Conservation (phyloP, 2,329 filamentous ascomycete species). For the Fusarium domesticum region DNA sequence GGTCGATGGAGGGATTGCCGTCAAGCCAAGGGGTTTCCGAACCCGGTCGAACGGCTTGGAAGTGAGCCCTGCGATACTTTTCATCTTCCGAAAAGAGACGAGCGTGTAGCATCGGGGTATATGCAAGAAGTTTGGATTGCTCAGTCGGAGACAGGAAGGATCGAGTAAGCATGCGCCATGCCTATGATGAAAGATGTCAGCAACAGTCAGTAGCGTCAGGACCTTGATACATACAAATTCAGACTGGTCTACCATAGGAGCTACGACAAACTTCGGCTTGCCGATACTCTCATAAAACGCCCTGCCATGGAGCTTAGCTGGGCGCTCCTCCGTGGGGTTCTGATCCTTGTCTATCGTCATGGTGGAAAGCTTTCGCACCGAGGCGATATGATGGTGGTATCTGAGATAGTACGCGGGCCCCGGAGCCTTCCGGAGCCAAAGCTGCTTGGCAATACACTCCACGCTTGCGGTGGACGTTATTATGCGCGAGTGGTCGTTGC, state of each 20-base stretch:
- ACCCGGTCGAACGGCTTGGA: conserved; percentile 60
- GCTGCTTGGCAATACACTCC: conserved; percentile 19
- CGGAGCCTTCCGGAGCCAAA: conserved; percentile 25
- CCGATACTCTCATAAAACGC: conserved; percentile 95
- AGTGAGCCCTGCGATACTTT: conserved; percentile 75
- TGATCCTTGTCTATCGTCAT: conserved; percentile 29
- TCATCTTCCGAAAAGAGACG: conserved; percentile 76
- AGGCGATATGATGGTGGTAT: conserved; percentile 2
- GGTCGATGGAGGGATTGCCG: conserved; percentile 78
- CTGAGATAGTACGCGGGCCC: conserved; percentile 13
- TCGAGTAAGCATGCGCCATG: conserved; percentile 94
- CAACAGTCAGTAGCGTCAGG: neutral
- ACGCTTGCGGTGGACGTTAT: conserved; percentile 8
- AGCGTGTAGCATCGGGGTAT: conserved; percentile 95
- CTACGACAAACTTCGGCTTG: conserved; percentile 83
- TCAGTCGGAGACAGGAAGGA: conserved; percentile 75
- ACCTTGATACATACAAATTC: conserved; percentile 71
- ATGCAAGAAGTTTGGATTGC: conserved; percentile 69
- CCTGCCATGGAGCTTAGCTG: conserved; percentile 70
- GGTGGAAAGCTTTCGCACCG: conserved; percentile 28
- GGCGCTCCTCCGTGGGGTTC: conserved; percentile 18
- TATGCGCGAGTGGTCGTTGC: conserved; percentile 3
- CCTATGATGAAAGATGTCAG: conserved; percentile 51
- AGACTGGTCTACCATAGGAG: conserved; percentile 97
- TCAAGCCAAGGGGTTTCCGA: conserved; percentile 62